phyloP scores from a whole-genome alignment of 257 asterid species.

The Lantana camara region DNA sequence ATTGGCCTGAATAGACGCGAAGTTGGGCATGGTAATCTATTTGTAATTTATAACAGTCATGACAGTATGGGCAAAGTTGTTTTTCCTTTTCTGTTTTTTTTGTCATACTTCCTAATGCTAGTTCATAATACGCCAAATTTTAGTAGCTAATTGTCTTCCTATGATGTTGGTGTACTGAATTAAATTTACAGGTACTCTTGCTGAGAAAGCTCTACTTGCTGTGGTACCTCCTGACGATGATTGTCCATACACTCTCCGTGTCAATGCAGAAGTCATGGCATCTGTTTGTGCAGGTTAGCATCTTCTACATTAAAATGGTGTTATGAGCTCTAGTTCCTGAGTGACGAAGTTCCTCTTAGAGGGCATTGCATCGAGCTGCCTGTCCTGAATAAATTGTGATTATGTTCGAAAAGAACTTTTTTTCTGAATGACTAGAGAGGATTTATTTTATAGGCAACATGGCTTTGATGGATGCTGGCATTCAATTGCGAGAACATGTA shows the following conservation, averaged over 20 bases:
- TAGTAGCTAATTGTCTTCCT: not conserved
- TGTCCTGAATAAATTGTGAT: conserved; percentile 1
- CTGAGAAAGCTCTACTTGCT: conserved; percentile 92
- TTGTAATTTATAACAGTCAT: not conserved
- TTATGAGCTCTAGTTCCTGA: conserved; percentile 12
- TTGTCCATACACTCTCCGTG: conserved; percentile 82
- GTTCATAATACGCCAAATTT: not conserved
- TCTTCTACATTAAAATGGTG: conserved; percentile 13
- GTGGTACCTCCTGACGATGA: conserved; percentile 88
- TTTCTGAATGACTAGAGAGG: conserved; percentile 19
- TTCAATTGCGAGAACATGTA: conserved; percentile 82
- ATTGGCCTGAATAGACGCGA: conserved; percentile 92
- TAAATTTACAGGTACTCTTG: conserved; percentile 77
- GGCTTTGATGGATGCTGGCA: conserved; percentile 99
- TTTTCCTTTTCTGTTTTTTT: not conserved
- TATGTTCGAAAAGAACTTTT: conserved; percentile 19
- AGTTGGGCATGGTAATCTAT: conserved; percentile 94
- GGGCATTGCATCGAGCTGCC: conserved; percentile 15
- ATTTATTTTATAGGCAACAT: conserved; percentile 70
- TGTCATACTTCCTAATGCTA: not conserved
- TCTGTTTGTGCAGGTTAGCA: conserved; percentile 94
- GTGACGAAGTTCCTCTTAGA: conserved; percentile 10
- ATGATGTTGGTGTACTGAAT: conserved; percentile 24
- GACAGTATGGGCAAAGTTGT: conserved; percentile 11
- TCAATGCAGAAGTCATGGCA: conserved; percentile 97